Evolutionary conservation across 805 yeast species (phyloP), one percentile per base, ranked within the genome.

Genomic region (Spencermartinsiella europaea): DNA sequence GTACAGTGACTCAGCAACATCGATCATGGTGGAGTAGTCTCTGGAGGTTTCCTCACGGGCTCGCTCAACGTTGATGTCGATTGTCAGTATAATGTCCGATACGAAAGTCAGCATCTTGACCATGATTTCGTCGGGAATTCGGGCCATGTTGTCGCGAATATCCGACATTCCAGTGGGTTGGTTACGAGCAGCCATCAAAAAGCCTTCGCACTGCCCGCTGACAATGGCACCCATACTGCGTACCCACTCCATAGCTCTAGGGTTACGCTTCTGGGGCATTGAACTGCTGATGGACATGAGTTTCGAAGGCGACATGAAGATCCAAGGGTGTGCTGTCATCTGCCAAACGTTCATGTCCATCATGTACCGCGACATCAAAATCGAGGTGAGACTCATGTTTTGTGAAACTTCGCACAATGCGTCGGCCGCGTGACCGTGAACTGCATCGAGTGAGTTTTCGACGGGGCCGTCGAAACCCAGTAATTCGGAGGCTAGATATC

Each of bases 1-100:
- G 21, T 37, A 46, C 39, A 46, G 38, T 10, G 42, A 42, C 16
- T 46, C 50, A 39, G 50, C 50, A 20, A 46, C 27, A 22, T 46
- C 34, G 16, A 46, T 46, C 50, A 46, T 46, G 14, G 50, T 46
- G 15, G 50, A 46, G 43, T 46, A 46, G 34, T 45, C 48, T 41
- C 17, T 19, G 7, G 48, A 45, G 28, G 45, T 41, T 25, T 45
- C 48, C 34, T 45, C 34, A 14, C 48, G 36, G 7, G 48, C 48
- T 15, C 45, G 21, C 21, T 45, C 45, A n/a, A 31, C 40, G 25
- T 45, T 45, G 28, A 45, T 45, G 12, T 27, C 36, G 14, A 45
- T 12, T 14, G 48, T 21, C 10, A 25, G 39, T 2, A 45, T 15
- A 19, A 41, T 35, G 16, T 41, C 48, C 15, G 17, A 40, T 17